These are phyloP conservation scores for Pythium monospermum DNA, from an alignment of 352 stramenopile species.

Conservation along the genomic window DNA sequence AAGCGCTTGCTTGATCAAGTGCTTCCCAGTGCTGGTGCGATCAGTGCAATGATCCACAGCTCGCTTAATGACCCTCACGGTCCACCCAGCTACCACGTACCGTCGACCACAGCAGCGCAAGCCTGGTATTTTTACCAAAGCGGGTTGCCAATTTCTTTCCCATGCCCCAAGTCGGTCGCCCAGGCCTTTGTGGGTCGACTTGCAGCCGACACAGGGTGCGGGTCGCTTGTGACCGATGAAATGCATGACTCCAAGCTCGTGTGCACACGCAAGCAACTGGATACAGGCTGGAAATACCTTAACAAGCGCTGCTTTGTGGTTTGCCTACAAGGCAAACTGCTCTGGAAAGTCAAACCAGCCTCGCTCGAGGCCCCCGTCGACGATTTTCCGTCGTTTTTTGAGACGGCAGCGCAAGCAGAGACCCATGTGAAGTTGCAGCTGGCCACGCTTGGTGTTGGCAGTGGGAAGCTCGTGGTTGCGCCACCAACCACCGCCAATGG, in stretches of 20 bases:
- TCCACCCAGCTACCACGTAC: too few species aligned
- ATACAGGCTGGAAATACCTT: conserved; percentile 41
- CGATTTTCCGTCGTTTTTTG: conserved; percentile 25
- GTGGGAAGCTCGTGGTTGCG: background rate
- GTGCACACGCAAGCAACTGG: conserved; percentile 1
- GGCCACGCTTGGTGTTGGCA: conserved; percentile 2
- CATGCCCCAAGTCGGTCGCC: background rate
- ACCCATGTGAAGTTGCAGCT: conserved; percentile 1
- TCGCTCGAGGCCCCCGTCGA: conserved; percentile 21
- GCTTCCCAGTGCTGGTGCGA: background rate
- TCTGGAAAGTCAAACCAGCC: conserved; percentile 25
- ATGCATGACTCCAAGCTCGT: conserved; percentile 16
- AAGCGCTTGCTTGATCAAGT: background rate
- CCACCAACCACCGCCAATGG: conserved; percentile 1
- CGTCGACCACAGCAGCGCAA: background rate
- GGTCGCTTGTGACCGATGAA: background rate
- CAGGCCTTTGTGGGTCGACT: conserved; percentile 8
- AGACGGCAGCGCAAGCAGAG: too few species aligned
- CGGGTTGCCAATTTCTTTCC: background rate
- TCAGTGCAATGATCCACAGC: too few species aligned
- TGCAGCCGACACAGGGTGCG: conserved; percentile 4
- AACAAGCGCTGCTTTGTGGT: conserved; percentile 36
- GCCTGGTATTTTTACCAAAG: conserved; percentile 8
- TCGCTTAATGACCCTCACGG: too few species aligned
- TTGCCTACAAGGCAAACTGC: conserved; percentile 25